Evolutionary conservation across 1,139 yeast species (phyloP).

Genomic region (Zygosaccharomyces pseudobailii): DNA sequence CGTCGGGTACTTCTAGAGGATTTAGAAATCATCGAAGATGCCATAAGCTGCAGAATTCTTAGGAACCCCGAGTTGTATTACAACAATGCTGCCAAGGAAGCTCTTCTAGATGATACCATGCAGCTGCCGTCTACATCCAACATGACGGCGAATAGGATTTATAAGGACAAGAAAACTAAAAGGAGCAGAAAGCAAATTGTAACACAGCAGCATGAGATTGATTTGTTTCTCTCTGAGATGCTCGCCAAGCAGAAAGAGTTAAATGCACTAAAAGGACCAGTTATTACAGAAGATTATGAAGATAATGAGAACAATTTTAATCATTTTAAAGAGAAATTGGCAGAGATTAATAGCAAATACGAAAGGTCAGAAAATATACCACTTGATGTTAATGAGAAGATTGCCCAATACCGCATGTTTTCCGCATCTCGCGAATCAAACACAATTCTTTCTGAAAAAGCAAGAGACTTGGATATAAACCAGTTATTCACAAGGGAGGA

Average conservation of each 20-base stretch:
- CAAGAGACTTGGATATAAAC: slow-evolving; percentile 46
- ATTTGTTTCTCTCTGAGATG: slow-evolving; percentile 48
- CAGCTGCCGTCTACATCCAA: slow-evolving; percentile 18
- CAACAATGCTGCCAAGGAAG: slow-evolving; percentile 20
- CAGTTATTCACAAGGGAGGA: slow-evolving; percentile 56
- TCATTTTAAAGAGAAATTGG: slow-evolving; percentile 43
- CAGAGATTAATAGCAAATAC: slow-evolving; percentile 35
- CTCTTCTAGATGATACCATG: slow-evolving; percentile 15
- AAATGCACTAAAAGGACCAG: slow-evolving; percentile 19
- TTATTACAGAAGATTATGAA: slow-evolving; percentile 27
- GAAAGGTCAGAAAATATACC: slow-evolving; percentile 30
- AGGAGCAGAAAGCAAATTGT: slow-evolving; percentile 41
- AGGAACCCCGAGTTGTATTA: slow-evolving; percentile 48
- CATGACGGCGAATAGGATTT: slow-evolving; percentile 20
- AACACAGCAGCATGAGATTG: slow-evolving; percentile 70
- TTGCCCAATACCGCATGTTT: slow-evolving; percentile 23
- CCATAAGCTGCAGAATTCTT: slow-evolving; percentile 46
- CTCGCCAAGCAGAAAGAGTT: slow-evolving; percentile 37
- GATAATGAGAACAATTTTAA: slow-evolving; percentile 35
- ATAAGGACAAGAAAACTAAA: slow-evolving; percentile 33
- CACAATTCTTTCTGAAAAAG: slow-evolving; percentile 46
- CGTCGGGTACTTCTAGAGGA: slow-evolving; percentile 44
- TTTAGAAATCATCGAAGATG: slow-evolving; percentile 52
- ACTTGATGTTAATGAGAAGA: slow-evolving; percentile 26
- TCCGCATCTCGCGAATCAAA: slow-evolving; percentile 18